Evolutionary conservation across 805 yeast species (phyloP), one percentile per base, ranked within the genome.

Genomic region (Candida chauliodis): DNA sequence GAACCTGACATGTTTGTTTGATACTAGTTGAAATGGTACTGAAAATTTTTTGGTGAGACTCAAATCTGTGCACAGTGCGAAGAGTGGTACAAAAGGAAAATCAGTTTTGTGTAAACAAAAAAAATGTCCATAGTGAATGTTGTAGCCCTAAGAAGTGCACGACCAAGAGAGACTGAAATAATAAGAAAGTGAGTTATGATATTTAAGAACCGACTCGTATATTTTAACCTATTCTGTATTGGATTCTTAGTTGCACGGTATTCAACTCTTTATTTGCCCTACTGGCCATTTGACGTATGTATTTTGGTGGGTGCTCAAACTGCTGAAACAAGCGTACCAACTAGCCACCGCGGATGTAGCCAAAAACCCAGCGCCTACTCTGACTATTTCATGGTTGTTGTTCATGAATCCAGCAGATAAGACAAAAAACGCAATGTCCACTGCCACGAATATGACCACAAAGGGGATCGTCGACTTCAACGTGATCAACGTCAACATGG

Each of bases 1-100:
- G 85, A 79, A 69, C 85, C 84, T 67, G 89, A 82, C 91, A 84
- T 61, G 55, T 44, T 75, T 61, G 56, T 56, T 56, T 56, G 24
- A 30, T 36, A 22, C 35, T 31, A 31, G n/a, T n/a, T 30, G n/a
- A n/a, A n/a, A n/a, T n/a, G n/a, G n/a, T 5, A 18, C 14, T 28
- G 34, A 28, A 36, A 36, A 28, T 30, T 36, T 36, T 36, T 27
- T 20, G 30, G 28, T 36, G 20, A 16, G 16, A 19, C 5, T n/a
- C 14, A 30, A 18, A 17, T 11, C 23, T 19, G 32, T 19, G 31
- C 15, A 11, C 3, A 24, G 7, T 4, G 15, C 9, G 15, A 16
- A 19, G 23, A 21, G 3, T 23, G 27, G 30, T 36, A 23, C 17
- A 10, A 5, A 9, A 18, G 11, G 17, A 30, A 7, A 14, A 30